Base-by-base conservation (phyloP, 2,329 filamentous ascomycete genomes). In the Sporothrix inflata region DNA sequence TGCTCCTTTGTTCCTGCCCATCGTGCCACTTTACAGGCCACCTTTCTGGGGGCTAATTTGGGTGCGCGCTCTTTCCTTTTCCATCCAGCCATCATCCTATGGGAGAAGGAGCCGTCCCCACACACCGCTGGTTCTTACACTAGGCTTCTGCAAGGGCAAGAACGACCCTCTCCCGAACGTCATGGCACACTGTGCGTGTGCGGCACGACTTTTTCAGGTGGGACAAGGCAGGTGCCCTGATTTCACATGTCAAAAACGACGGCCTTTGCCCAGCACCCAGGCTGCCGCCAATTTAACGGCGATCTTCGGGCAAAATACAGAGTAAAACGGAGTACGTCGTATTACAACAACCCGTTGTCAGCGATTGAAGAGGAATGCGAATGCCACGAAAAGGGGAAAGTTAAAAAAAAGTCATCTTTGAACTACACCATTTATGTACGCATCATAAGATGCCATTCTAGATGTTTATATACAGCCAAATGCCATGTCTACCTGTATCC, bases 211-310 rank as follows among this genome's bases (percentile, higher is more conserved):
- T n/a, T 4, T 34, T 57, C 24, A 16, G 53, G 27, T 19, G 14
- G 5, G 27, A 57, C 53, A 57, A 30, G 53, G 14, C 49, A 24
- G 27, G 21, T 47, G 42, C 24, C 42, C 69, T 57, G 51, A 21
- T 70, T 70, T 70, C 68, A 70, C 68, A 70, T 70, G 68, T 63
- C 55, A 70, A 70, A 63, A 47, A 49, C 1, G 61, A 11, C n/a
- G 30, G 45, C 38, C 24, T n/a, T 34, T 49, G 19, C 60, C 34
- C 34, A 65, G 19, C 24, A 14, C 16, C 30, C 55, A 63, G 60
- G 60, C 60, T 42, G 40, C 60, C 38, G n/a, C 60, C 38, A 65
- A 65, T 40, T 38, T 40, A 61, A n/a, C 55, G 55, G 55, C 55
- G 19, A 61, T 21, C 55, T 61, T 21, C 8, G 6, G 57, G 57